Percentiles rank a stretch among this genome's conserved stretches.
Evolutionary conservation across 1,284 basidiomycete genomes (phyloP).

Genomic region (Ceratobasidium sp.): DNA sequence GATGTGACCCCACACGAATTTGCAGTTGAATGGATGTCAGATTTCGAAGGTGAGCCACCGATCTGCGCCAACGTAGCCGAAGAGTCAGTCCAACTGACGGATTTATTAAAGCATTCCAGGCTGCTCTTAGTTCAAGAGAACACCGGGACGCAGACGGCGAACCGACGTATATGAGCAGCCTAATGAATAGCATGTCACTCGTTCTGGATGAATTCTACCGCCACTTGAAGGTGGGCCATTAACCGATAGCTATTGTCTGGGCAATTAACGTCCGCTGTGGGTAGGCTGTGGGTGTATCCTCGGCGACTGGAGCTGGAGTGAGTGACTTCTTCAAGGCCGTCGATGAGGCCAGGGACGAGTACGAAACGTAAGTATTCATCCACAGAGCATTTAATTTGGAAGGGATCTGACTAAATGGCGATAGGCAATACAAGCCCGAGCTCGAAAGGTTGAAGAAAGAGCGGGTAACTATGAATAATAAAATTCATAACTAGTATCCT

Average conservation of each 20-base stretch:
- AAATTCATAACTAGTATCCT: neutral
- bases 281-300: conserved; percentile 94
- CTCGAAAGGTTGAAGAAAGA: conserved; percentile 69
- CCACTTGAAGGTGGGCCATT: conserved; percentile 77
- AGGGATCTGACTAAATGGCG: neutral
- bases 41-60: conserved; percentile 72
- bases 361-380: conserved; percentile 69
- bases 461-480: conserved; percentile 43
- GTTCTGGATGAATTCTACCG: conserved; percentile 99
- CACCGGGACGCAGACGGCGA: conserved; percentile 84
- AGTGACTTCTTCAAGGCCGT: conserved; percentile 91
- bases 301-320: conserved; percentile 92
- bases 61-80: conserved; percentile 46
- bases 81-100: conserved; percentile 57
- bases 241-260: neutral
- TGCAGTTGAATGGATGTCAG: conserved; percentile 97
- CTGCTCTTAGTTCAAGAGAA: conserved; percentile 67
- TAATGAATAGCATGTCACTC: conserved; percentile 99
- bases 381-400: conserved; percentile 20
- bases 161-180: conserved; percentile 96
- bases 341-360: conserved; percentile 84
- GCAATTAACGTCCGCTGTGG: neutral
- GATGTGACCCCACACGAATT: conserved; percentile 90
- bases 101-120: conserved; percentile 64
- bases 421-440: conserved; percentile 90